Evolutionary conservation across 805 yeast genomes (phyloP).

Genomic region (Pichia exigua): DNA sequence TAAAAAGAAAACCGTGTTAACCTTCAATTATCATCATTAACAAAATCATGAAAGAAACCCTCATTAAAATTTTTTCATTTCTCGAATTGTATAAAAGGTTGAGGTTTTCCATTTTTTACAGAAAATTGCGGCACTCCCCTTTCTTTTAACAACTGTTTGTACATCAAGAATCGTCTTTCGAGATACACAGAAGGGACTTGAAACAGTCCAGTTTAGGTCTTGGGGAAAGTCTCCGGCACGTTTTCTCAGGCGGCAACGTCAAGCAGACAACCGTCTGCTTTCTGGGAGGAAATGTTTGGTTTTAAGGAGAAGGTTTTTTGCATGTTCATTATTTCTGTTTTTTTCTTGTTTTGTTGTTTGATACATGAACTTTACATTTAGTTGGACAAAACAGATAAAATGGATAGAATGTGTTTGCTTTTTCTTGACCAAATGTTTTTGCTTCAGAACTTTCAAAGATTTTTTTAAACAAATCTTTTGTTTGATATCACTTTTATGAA

Average conservation of each 20-base stretch:
- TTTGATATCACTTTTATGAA: slow-evolving; percentile 8
- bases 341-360: background rate
- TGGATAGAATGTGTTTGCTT: background rate
- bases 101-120: background rate
- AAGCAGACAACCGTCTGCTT: slow-evolving; percentile 10
- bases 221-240: slow-evolving; percentile 26
- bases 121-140: background rate
- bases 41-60: background rate
- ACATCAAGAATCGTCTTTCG: slow-evolving; percentile 20
- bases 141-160: slow-evolving; percentile 2
- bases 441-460: background rate
- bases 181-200: slow-evolving; percentile 17
- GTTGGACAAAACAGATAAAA: background rate
- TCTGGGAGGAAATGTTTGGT: background rate
- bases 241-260: slow-evolving; percentile 23
- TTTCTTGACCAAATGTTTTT: background rate
- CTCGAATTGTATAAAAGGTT: background rate
- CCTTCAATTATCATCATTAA: background rate
- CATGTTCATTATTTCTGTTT: slow-evolving; percentile 7
- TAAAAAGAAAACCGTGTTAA: no score
- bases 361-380: background rate
- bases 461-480: background rate
- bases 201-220: slow-evolving; percentile 9
- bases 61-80: background rate
- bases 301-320: background rate